Evolutionary conservation across 345 rosid species (phyloP).

Genomic region (Ceriops decandra): DNA sequence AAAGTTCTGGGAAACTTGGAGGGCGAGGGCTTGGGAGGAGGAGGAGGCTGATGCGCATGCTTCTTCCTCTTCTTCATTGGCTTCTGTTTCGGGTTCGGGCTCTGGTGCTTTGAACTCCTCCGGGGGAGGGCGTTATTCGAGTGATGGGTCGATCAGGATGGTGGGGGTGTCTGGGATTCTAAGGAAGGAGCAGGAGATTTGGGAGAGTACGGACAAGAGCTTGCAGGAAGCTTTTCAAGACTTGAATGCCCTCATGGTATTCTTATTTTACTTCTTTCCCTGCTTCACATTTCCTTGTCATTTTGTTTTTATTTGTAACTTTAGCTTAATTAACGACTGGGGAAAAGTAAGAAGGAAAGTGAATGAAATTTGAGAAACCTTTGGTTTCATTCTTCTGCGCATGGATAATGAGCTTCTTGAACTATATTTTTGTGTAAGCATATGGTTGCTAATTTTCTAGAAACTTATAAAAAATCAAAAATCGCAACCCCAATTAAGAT

Average conservation of each 20-base stretch:
- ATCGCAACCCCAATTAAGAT: too few species aligned
- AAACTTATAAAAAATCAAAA: too few species aligned
- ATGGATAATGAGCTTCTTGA: too few species aligned
- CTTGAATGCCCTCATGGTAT: conserved; percentile 92
- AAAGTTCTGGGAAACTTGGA: conserved; percentile 85
- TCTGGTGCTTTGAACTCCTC: conserved; percentile 24
- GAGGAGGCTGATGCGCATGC: conserved; percentile 25
- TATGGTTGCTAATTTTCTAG: too few species aligned
- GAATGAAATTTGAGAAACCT: too few species aligned
- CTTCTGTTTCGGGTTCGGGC: conserved; percentile 24
- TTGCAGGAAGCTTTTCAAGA: conserved; percentile 94
- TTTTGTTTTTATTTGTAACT: too few species aligned
- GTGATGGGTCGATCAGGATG: conserved; percentile 81
- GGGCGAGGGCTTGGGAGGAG: conserved; percentile 75
- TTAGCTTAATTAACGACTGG: too few species aligned
- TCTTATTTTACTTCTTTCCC: too few species aligned
- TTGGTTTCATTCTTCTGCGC: too few species aligned
- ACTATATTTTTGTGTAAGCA: too few species aligned
- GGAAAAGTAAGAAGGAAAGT: too few species aligned
- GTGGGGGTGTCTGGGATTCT: conserved; percentile 92
- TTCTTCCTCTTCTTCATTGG: conserved; percentile 8
- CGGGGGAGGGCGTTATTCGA: conserved; percentile 58
- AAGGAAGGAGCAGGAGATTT: conserved; percentile 87
- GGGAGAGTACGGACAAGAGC: conserved; percentile 95
- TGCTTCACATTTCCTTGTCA: too few species aligned